Base-by-base conservation (phyloP, 2,329 filamentous ascomycete species). In the Penicillium sp. region DNA sequence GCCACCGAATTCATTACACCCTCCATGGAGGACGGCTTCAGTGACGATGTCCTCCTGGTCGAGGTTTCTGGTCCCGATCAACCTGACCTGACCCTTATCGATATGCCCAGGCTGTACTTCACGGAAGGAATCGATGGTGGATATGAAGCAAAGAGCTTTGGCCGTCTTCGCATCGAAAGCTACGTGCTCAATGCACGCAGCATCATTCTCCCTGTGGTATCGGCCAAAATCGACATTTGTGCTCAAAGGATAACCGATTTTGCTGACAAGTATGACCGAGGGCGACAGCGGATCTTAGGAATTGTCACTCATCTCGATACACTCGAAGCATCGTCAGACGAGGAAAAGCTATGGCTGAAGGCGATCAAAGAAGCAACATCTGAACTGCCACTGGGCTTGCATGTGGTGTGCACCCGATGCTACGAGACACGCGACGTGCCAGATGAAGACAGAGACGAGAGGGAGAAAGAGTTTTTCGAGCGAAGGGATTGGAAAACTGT, bases 171-270 rank as follows among this genome's bases (percentile, higher is more conserved):
- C 3, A 73, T 73, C 0, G 71, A 79, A 2, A 70, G 70, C 0
- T 89, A 89, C 62, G 85, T 89, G 77, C 64, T 65, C n/a, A 76
- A 81, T 29, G 66, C 73, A 13, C 78, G 83, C n/a, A 87, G 79
- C 63, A 84, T 88, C 53, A 84, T 87, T 1, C 71, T 87, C 0
- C 81, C 82, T 0, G 76, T 85, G 0, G 70, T 85, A 1, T 75
- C 78, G 0, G 82, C 82, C 1, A 79, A 75, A 36, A 72, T 74
- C 15, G 78, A 85, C 41, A 76, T 79, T 61, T 82, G 82, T 6
- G 82, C 85, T 33, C 86, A 90, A 63, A 73, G 78, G 10, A 80
- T 89, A 5, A 71, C 84, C 0, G 76, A 81, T 13, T 79, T 78
- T 13, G 78, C 76, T 3, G 71, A 74, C 19, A 63, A 57, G 13